Evolutionary conservation across 1,284 basidiomycete species (phyloP).

Genomic region (Singerocomus inundabilis): DNA sequence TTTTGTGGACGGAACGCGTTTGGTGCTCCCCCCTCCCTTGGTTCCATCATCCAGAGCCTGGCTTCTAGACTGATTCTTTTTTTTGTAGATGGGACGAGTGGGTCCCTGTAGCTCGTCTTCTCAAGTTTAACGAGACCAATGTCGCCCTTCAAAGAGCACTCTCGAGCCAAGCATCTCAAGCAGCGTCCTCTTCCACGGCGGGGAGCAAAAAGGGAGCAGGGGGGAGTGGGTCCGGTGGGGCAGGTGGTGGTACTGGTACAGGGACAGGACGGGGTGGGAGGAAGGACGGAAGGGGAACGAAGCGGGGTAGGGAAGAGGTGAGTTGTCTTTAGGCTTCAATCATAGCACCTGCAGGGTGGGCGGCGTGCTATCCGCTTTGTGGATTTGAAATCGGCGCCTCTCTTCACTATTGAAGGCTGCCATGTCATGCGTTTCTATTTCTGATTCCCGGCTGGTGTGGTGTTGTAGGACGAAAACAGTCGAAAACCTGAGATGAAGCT

Average conservation of each 20-base stretch:
- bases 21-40: not conserved
- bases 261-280: slow-evolving; percentile 26
- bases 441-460: slow-evolving; percentile 3
- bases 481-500: slow-evolving; percentile 91
- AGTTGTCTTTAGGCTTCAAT: slow-evolving; percentile 1
- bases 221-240: slow-evolving; percentile 17
- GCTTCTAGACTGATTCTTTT: not conserved
- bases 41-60: not conserved
- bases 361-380: not conserved
- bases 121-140: slow-evolving; percentile 88
- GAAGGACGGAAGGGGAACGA: slow-evolving; percentile 36
- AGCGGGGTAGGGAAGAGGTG: slow-evolving; percentile 39
- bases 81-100: slow-evolving; percentile 94
- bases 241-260: slow-evolving; percentile 21
- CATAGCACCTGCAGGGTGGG: not conserved
- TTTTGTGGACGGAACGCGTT: too few species aligned
- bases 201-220: slow-evolving; percentile 32
- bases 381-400: not conserved
- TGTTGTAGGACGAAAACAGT: slow-evolving; percentile 53
- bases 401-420: not conserved
- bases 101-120: slow-evolving; percentile 81
- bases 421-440: not conserved
- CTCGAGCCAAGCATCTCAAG: slow-evolving; percentile 40
- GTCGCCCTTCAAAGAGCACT: slow-evolving; percentile 75
- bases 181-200: slow-evolving; percentile 33